Percentiles rank a stretch among this genome's conserved stretches.
These are phyloP conservation scores for Sungouiozyma ichnusensis DNA, from an alignment of 805 yeast species.

Conservation along the genomic window DNA sequence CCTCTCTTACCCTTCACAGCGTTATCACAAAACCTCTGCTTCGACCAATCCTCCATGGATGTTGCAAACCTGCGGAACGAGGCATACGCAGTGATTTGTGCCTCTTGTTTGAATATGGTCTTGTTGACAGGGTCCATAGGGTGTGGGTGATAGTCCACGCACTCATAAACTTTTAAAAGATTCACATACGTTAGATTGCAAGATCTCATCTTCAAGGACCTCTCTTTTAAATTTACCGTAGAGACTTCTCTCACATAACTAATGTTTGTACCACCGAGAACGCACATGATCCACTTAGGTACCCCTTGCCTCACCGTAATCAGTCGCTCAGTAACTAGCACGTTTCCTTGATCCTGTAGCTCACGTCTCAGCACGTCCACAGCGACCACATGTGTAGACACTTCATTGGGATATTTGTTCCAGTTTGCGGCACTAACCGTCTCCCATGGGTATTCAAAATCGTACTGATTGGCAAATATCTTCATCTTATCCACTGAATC, in stretches of 20 bases:
- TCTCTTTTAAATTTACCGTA: slow-evolving; percentile 58
- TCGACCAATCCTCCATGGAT: slow-evolving; percentile 85
- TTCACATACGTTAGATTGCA: slow-evolving; percentile 74
- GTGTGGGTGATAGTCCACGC: slow-evolving; percentile 74
- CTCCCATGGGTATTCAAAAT: slow-evolving; percentile 81
- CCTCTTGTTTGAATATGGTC: slow-evolving; percentile 70
- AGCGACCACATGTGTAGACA: slow-evolving; percentile 84
- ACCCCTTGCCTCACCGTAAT: slow-evolving; percentile 82
- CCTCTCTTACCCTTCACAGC: slow-evolving; percentile 76
- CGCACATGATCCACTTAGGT: slow-evolving; percentile 65
- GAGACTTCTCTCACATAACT: slow-evolving; percentile 86
- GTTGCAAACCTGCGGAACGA: slow-evolving; percentile 59
- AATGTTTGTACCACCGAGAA: slow-evolving; percentile 73
- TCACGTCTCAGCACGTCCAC: slow-evolving; percentile 81
- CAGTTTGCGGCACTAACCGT: slow-evolving; percentile 93
- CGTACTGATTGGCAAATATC: slow-evolving; percentile 59
- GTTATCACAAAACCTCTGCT: slow-evolving; percentile 79
- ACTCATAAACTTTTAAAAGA: slow-evolving; percentile 70
- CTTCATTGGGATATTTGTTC: slow-evolving; percentile 93
- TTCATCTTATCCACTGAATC: slow-evolving; percentile 50
- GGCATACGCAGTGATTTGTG: slow-evolving; percentile 81
- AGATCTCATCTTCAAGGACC: slow-evolving; percentile 70
- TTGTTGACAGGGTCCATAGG: slow-evolving; percentile 35
- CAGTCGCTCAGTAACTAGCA: slow-evolving; percentile 70
- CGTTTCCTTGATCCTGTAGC: slow-evolving; percentile 40